Percentiles rank a stretch among this genome's conserved stretches.
Evolutionary conservation across 805 yeast genomes (phyloP).

Genomic region (Sugiyamaella qingdaonensis): DNA sequence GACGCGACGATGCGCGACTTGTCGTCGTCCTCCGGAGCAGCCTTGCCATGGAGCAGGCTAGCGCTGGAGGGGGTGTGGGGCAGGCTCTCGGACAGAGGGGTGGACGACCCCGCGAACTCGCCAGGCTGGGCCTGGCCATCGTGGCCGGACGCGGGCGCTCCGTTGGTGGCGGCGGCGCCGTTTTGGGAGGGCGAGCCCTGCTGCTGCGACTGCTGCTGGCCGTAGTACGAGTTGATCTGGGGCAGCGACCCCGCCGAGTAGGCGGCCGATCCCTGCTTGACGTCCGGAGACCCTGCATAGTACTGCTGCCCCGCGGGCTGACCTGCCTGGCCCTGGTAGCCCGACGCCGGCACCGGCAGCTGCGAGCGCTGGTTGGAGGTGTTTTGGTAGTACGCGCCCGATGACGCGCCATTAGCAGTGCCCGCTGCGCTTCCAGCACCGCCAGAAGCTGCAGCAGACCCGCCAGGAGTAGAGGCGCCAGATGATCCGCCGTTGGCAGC

Average conservation of each 20-base stretch:
- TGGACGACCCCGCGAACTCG: conserved; percentile 17
- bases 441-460: conserved; percentile 2
- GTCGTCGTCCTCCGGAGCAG: not conserved
- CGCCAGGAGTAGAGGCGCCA: conserved; percentile 6
- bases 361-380: conserved; percentile 2
- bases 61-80: conserved; percentile 23
- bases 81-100: conserved; percentile 22
- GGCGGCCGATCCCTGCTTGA: conserved; percentile 1
- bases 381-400: not conserved
- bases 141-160: conserved; percentile 6
- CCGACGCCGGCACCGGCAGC: conserved; percentile 12
- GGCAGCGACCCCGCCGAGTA: conserved; percentile 10
- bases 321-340: not conserved
- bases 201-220: conserved; percentile 15
- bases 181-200: conserved; percentile 10
- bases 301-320: not conserved
- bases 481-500: conserved; percentile 9
- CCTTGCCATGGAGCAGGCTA: conserved; percentile 7
- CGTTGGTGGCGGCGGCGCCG: conserved; percentile 8
- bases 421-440: conserved; percentile 10
- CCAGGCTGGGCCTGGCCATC: conserved; percentile 13
- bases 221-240: conserved; percentile 16
- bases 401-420: conserved; percentile 4
- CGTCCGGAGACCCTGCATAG: conserved; percentile 4
- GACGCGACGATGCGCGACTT: not conserved